A percentile compares a stretch with the other conserved stretches of the same genome.
phyloP scores from a whole-genome alignment of 352 stramenopile genomes.

The Phytophthora sansomeana region DNA sequence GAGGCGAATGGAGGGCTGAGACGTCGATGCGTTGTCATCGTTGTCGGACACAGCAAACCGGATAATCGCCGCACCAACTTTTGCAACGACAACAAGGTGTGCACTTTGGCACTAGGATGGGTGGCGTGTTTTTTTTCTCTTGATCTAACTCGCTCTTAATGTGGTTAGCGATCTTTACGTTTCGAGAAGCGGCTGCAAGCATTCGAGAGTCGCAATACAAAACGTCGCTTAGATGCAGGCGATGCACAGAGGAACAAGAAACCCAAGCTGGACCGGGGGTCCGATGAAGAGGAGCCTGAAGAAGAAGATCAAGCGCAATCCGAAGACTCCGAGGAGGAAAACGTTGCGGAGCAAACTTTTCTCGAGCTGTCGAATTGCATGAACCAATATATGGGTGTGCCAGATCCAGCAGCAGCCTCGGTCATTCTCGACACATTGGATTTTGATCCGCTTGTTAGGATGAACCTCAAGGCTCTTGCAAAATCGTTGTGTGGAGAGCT shows the following conservation, averaged over 20 bases:
- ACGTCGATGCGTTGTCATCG: neutral
- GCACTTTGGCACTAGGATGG: neutral
- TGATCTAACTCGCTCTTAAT: neutral
- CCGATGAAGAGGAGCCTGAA: neutral
- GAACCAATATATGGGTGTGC: neutral
- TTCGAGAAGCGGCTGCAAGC: neutral
- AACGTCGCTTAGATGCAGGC: neutral
- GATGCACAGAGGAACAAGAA: neutral
- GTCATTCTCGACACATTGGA: constrained; percentile 3
- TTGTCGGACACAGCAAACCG: neutral
- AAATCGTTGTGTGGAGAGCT: constrained; percentile 1
- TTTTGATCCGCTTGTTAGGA: constrained; percentile 3
- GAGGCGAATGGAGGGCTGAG: neutral
- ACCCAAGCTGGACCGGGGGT: neutral
- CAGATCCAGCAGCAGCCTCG: neutral
- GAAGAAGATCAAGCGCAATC: no score
- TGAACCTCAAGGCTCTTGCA: constrained; percentile 6
- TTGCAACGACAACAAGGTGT: constrained; percentile 6
- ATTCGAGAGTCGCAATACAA: neutral
- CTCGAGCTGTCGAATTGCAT: constrained; percentile 1
- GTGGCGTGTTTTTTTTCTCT: neutral
- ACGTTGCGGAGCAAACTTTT: neutral
- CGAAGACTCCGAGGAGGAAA: neutral
- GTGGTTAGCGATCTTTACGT: neutral
- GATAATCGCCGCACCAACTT: neutral